These are phyloP conservation scores for Geranium brycei DNA, from an alignment of 345 rosid genomes.

Conservation along the genomic window DNA sequence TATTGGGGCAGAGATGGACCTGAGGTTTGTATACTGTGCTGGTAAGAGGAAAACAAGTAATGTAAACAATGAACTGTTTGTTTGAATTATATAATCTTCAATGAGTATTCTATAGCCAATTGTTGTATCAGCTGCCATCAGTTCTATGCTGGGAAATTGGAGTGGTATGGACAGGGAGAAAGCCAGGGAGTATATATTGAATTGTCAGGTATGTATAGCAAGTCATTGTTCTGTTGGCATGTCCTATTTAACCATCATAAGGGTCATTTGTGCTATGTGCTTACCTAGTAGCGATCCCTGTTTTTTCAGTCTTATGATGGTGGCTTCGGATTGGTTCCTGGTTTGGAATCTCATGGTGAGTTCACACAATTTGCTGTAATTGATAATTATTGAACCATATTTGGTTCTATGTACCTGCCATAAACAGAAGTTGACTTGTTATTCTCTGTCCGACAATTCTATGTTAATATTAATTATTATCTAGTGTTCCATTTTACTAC, in stretches of 20 bases:
- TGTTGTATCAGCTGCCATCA: conserved; percentile 67
- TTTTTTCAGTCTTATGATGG: conserved; percentile 86
- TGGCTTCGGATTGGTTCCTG: conserved; percentile 89
- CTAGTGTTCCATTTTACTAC: no score
- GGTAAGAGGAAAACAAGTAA: conserved; percentile 40
- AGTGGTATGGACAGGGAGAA: conserved; percentile 75
- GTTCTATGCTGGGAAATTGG: conserved; percentile 70
- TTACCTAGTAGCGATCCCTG: conserved; percentile 4
- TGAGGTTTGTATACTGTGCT: conserved; percentile 82
- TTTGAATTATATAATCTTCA: conserved; percentile 6
- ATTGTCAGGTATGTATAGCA: conserved; percentile 46
- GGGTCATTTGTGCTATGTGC: conserved; percentile 5
- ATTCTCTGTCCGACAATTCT: no score
- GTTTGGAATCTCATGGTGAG: conserved; percentile 97
- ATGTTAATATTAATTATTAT: no score
- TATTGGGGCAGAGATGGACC: conserved; percentile 75
- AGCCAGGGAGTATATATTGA: conserved; percentile 61
- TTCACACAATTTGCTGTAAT: conserved; percentile 7
- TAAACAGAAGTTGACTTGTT: no score
- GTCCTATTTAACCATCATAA: no score
- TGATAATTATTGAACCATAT: background rate
- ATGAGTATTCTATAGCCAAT: conserved; percentile 16
- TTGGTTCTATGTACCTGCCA: background rate
- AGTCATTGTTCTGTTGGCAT: no score
- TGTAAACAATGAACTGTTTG: background rate